Base-by-base conservation (phyloP, 2,329 filamentous ascomycete species). In the Aspergillus brasiliensis region DNA sequence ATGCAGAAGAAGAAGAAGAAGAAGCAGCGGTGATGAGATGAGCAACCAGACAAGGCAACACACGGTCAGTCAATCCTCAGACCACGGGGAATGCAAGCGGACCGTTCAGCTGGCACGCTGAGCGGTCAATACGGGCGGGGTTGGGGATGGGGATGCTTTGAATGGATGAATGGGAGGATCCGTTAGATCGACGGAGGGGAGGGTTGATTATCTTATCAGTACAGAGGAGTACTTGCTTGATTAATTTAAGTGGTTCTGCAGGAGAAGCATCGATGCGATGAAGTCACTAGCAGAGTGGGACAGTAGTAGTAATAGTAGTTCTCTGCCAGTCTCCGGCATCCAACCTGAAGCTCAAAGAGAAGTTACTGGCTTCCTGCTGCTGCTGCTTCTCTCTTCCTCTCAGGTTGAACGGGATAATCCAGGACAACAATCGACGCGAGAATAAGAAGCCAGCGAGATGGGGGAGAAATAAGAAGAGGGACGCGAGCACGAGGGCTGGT, bases 81-180 rank as follows among this genome's bases (percentile, higher is more conserved):
- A 40, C 52, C 52, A 55, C 52, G 25, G 52, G 38, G 52, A 55
- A 28, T 28, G 38, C 52, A 55, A 40, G 52, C 52, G 52, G 52
- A 55, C 52, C 52, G 52, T 31, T 40, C 38, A 55, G 52, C 19
- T 13, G 21, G 11, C 13, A 17, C 38, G 46, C 13, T 17, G 27
- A 55, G 52, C 52, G 52, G 52, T 55, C 52, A 55, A 38, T 21
- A 31, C 31, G 40, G 38, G 52, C 52, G 52, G 52, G 52, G 52
- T 55, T 55, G 37, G 23, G 10, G 40, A 44, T 3, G 4, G 21
- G 6, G 46, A 49, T 27, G 28, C n/a, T 34, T 34, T 34, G 31
- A 34, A 34, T 34, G 31, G 31, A 5, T 34, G 31, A 34, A 13
- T 31, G 31, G 31, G 31, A 34, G 31, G 31, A 34, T 34, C 31